Evolutionary conservation across 441 rosid species (phyloP), one percentile per base, ranked within the genome.

Genomic region (Gossypium trilobum): DNA sequence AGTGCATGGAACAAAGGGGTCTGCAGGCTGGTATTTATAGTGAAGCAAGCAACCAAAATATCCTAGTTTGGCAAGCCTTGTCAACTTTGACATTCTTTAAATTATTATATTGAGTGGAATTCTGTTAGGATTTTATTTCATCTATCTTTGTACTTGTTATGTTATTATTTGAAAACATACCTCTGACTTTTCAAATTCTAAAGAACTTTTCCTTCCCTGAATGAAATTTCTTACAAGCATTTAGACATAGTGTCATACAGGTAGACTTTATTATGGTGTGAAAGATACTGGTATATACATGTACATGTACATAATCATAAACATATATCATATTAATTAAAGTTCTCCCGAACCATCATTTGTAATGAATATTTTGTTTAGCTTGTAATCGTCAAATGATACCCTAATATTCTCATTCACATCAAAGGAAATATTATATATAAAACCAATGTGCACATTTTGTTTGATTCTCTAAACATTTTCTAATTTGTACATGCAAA

Each of bases 1-100:
- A 2, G 58, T 78, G 77, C 77, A 79, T 58, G 75, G 31, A 79
- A 59, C 9, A 31, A 60, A 19, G 69, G 72, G 78, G 31, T 31
- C 4, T 55, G 51, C 51, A 56, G 77, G 78, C 78, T 31, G 56
- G 77, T 78, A 77, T 84, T 86, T 86, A 86, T 84, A 77, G 70
- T 29, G 69, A 77, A 65, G 10, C 19, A 31, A 56, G 62, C 48
- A 14, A 57, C 57, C 59, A 11, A 36, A 13, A 9, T 56, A 56
- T 46, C 7, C 44, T 13, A 29, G 75, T 75, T 81, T 69, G 82
- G 77, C 58, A 50, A 65, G 39, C 59, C 58, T 29, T 50, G 42
- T 76, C 75, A 33, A 31, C 68, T 77, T 81, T 81, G 85, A 76
- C 75, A 61, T 56, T 77, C 66, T 23, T 2, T 71, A 64, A 67